Evolutionary conservation across 208 protist genomes (phyloP).

Genomic region (Leishmania gerbilli): DNA sequence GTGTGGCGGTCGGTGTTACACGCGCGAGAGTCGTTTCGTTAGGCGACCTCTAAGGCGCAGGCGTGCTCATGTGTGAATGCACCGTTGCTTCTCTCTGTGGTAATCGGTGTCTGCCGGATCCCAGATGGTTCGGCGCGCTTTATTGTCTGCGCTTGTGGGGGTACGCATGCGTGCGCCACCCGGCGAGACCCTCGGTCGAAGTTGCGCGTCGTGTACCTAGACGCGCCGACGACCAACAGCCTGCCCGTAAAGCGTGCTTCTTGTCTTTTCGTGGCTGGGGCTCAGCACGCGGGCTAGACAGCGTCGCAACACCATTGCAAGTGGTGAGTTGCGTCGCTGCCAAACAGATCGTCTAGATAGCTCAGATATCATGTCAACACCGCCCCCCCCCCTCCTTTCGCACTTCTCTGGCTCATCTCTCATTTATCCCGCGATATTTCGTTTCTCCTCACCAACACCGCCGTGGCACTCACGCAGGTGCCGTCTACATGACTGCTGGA

Average conservation of each 20-base stretch:
- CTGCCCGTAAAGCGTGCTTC: background rate
- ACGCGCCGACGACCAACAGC: background rate
- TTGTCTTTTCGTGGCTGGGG: background rate
- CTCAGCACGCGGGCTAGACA: background rate
- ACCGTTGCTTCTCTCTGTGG: background rate
- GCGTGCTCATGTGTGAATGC: background rate
- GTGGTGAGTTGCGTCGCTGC: background rate
- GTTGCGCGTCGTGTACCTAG: background rate
- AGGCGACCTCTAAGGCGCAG: background rate
- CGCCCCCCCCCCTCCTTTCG: rapidly evolving
- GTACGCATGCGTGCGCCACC: background rate
- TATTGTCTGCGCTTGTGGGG: background rate
- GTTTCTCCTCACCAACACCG: background rate
- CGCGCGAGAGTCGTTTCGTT: background rate
- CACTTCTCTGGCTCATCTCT: background rate
- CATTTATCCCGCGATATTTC: background rate
- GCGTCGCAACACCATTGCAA: background rate
- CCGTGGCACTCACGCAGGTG: background rate
- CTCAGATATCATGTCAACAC: background rate
- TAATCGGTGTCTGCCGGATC: background rate
- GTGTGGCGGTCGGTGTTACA: background rate
- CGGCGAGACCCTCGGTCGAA: background rate
- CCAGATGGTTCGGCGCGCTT: background rate
- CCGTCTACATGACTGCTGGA: background rate
- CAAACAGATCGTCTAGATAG: background rate